Percentiles rank a stretch among this genome's conserved stretches.
phyloP scores from a whole-genome alignment of 1,284 basidiomycete genomes.

The Pyrrhoderma lamaoense region DNA sequence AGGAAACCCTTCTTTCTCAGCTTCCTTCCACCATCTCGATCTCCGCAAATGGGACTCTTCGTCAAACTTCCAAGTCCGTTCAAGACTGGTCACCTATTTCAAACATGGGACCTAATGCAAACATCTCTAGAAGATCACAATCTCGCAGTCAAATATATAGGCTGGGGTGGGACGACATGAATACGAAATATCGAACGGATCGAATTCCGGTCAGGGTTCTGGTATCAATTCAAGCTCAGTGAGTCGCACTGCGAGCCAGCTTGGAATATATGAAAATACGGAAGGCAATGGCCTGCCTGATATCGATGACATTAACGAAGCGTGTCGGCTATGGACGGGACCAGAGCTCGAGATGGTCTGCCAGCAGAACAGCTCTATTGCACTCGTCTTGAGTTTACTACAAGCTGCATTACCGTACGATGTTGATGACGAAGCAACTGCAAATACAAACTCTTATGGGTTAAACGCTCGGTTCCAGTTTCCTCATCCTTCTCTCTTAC shows the following conservation, averaged over 20 bases:
- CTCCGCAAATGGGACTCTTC: slow-evolving; percentile 11
- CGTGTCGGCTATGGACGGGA: slow-evolving; percentile 22
- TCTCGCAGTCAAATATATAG: slow-evolving; percentile 18
- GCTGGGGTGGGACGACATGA: slow-evolving; percentile 14
- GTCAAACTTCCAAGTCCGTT: neutral
- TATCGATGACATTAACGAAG: neutral
- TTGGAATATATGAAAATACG: neutral
- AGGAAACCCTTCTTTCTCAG: slow-evolving; percentile 63
- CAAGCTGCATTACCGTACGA: slow-evolving; percentile 18
- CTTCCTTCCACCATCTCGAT: neutral
- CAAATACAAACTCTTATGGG: neutral
- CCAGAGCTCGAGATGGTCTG: slow-evolving; percentile 27
- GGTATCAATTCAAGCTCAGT: neutral
- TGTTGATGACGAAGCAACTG: slow-evolving; percentile 11
- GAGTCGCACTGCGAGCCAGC: neutral
- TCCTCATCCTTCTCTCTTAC: slow-evolving; percentile 1
- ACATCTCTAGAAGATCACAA: slow-evolving; percentile 12
- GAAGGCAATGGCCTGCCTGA: neutral
- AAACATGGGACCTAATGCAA: neutral
- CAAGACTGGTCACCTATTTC: slow-evolving; percentile 1
- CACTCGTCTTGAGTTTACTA: slow-evolving; percentile 26
- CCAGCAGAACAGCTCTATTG: slow-evolving; percentile 33
- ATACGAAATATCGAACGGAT: slow-evolving; percentile 10
- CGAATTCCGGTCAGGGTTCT: neutral
- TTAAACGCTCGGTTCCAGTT: neutral